Base-by-base conservation (phyloP, 75 land plant species). In the Pinus tabuliformis region DNA sequence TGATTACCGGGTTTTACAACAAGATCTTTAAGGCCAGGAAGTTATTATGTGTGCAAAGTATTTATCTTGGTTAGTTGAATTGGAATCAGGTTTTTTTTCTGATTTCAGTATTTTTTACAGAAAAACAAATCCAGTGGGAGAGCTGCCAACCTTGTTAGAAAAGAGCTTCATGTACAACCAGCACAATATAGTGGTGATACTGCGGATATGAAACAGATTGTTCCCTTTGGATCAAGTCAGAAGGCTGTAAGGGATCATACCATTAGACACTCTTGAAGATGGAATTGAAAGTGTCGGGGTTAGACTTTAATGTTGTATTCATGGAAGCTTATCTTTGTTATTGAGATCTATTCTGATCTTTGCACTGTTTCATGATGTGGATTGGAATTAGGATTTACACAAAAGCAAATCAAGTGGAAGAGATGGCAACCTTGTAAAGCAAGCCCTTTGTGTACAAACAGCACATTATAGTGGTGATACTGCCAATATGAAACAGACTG, bases 41-140 rank as follows among this genome's bases (percentile, higher is more conserved):
- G 4, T 39, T 17, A 24, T 42, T 39, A 42, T 6, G 45, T 39
- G 33, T 68, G 52, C 49, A 68, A n/a, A 42, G n/a, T 63, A 2
- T 13, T 6, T 49, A 49, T 42, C 72, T 20, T 5, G 72, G 72
- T 15, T 68, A 22, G 22, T 9, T 68, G 6, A 66, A 68, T 68
- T 68, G 52, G 1, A 68, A 42, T 42, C 42, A 68, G 54, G 72
- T 8, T 68, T 72, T n/a, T n/a, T 33, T 26, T 24, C 49, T 59
- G 2, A 21, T 72, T 79, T 49, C 57, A 65, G 60, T 78, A 11
- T 57, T 26, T 52, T 72, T 28, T 54, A 33, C 76, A 85, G 87
- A 82, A 76, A 33, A 60, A 75, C 73, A 24, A 79, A 49, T 72
- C 79, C 24, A 79, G 59, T 73, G 73, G 78, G 22, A 78, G 79